Percentiles rank a stretch among this genome's conserved stretches.
These are phyloP conservation scores for Aspergillus haitiensis DNA, from an alignment of 495 filamentous ascomycete genomes.

Conservation along the genomic window DNA sequence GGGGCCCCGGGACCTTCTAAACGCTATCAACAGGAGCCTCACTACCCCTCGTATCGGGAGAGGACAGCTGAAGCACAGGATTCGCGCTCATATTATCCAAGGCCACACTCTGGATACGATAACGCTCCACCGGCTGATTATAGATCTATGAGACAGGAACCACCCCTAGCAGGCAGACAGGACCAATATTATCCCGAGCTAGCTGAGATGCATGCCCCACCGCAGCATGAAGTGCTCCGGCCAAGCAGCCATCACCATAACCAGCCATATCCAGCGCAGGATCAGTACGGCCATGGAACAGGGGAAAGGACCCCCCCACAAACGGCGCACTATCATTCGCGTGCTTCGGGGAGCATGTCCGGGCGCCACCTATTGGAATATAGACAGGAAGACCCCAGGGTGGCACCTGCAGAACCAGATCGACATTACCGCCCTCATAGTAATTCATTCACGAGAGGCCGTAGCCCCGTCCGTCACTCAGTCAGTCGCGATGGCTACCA, in stretches of 20 bases:
- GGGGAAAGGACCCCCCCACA: conserved; percentile 9
- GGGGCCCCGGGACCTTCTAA: conserved; percentile 9
- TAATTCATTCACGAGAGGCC: conserved; percentile 25
- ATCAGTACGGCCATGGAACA: conserved; percentile 15
- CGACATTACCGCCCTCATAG: conserved; percentile 28
- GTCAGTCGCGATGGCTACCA: conserved; percentile 33
- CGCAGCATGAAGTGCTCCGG: conserved; percentile 21
- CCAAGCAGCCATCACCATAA: conserved; percentile 20
- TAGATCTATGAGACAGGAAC: conserved; percentile 29
- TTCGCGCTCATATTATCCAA: conserved; percentile 27
- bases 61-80: conserved; percentile 25
- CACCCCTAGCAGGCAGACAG: conserved; percentile 8
- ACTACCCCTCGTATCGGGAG: conserved; percentile 26
- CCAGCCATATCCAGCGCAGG: conserved; percentile 18
- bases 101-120: conserved; percentile 35
- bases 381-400: conserved; percentile 20
- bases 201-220: conserved; percentile 17
- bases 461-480: conserved; percentile 23
- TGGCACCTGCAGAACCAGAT: conserved; percentile 17
- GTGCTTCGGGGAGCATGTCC: conserved; percentile 15
- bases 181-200: conserved; percentile 23
- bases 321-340: conserved; percentile 18
- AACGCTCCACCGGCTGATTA: conserved; percentile 31
- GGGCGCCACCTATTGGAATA: conserved; percentile 22
- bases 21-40: conserved; percentile 28